Evolutionary conservation across 106 monocot species (phyloP), one percentile per base, ranked within the genome.

Genomic region (Dioscorea dumetorum): DNA sequence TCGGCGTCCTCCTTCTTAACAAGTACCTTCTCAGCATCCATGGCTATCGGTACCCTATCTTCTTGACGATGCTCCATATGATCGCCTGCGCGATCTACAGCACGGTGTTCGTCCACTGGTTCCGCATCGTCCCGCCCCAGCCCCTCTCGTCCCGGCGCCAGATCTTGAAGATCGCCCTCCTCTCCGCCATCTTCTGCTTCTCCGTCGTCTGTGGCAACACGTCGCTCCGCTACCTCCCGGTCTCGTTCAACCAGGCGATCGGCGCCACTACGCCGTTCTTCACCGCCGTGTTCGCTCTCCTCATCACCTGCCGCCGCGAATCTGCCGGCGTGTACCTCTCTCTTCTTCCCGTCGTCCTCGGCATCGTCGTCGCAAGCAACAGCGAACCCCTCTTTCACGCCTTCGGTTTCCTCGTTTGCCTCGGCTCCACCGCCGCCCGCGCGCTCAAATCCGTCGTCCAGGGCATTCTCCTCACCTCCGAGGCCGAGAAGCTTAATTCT

Each of bases 141-240:
- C 13, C 60, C 2, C 5, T 71, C 61, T 48, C 61, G 15, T 71
- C 71, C 23, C 71, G 71, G 49, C 71, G 49, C 8, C 71, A 71
- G 60, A 10, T 61, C 22, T 61, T 71, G 24, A 71, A 71, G 61
- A 35, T 71, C 49, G 60, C 71, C 4, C 61, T 61, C 21, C 71
- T 71, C 35, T 41, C 61, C 35, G 61, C 71, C 18, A 58, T 71
- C 49, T 71, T 71, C 71, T 49, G 71, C 71, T 60, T 61, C 60
- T 71, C 71, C 24, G 71, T 71, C 33, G 71, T 71, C 21, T 71
- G 71, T 49, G 71, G 71, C n/a, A 71, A 71, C 50, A 71, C 71
- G 12, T 71, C 71, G 33, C 60, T 71, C 58, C 71, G 71, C 20
- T 71, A 71, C 71, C 33, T 71, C 60, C 71, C 71, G 12, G 71